A percentile compares a stretch with the other conserved stretches of the same genome.
phyloP scores from a whole-genome alignment of 192 early-diverging fungal genomes.

The Diversispora epigaea region DNA sequence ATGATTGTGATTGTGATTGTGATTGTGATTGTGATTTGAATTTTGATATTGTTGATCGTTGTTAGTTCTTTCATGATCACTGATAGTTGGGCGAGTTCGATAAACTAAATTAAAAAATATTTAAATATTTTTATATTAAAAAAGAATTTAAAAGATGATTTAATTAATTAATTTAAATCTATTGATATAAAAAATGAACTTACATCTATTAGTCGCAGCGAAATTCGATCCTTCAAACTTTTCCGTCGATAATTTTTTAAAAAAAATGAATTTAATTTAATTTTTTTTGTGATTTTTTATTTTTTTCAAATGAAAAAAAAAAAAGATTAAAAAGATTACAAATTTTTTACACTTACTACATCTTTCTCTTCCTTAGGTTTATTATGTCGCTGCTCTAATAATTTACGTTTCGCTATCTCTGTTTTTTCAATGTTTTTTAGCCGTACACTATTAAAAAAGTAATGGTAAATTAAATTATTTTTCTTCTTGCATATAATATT shows the following conservation, averaged over 20 bases:
- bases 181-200: slow-evolving; percentile 31
- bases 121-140: background rate
- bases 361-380: slow-evolving; percentile 33
- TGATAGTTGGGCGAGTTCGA: slow-evolving; percentile 26
- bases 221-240: slow-evolving; percentile 25
- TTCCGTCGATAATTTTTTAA: background rate
- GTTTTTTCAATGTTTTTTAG: slow-evolving; percentile 82
- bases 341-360: slow-evolving; percentile 22
- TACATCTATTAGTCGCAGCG: slow-evolving; percentile 33
- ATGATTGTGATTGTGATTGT: slow-evolving; percentile 38
- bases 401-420: slow-evolving; percentile 67
- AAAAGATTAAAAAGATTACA: too few species aligned
- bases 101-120: slow-evolving; percentile 13
- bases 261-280: slow-evolving; percentile 7
- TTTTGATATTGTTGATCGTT: slow-evolving; percentile 40
- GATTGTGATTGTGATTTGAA: slow-evolving; percentile 34
- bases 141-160: too few species aligned
- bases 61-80: slow-evolving; percentile 25
- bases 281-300: background rate
- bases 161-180: background rate
- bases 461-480: background rate
- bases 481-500: background rate
- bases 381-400: slow-evolving; percentile 48
- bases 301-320: background rate
- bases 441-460: slow-evolving; percentile 43